Base-by-base conservation (phyloP, 1,139 yeast species). In the Taphrina confusa region DNA sequence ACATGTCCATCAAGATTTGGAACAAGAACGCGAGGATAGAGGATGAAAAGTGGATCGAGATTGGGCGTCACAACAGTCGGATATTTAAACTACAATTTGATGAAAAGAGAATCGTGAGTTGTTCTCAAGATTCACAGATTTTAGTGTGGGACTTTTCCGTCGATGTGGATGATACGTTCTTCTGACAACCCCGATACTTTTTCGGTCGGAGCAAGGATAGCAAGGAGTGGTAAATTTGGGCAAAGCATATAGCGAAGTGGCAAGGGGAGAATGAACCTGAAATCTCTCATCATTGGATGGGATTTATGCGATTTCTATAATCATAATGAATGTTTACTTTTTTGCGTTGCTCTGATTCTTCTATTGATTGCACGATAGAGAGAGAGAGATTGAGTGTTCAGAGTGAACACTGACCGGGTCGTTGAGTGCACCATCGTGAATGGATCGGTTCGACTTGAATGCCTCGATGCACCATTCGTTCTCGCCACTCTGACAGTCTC, bases 11-110 rank as follows among this genome's bases (percentile, higher is more conserved):
- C 22, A 37, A 51, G 49, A 52, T 62, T 14, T 62, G 64, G 64
- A 90, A 87, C 70, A 78, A 87, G 23, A 64, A 62, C 45, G 82
- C 91, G 6, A 92, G 95, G 11, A 81, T 84, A 70, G 78, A 91
- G 12, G 42, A 45, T 30, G 58, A 54, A 34, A 58, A 51, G 31
- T 60, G 39, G 20, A 31, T 62, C 18, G 52, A 51, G 27, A 33
- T 49, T 37, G 60, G 57, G 3, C 51, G 57, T 9, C 62, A 62
- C 39, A 25, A 39, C 28, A 40, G 57, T 31, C 52, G 60, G 18
- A 62, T 62, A 18, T 62, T 61, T 37, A 50, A 56, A 18, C 37
- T 62, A 27, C 64, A 57, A 28, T 62, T 56, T 30, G 64, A 62
- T 23, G 60, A 56, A 27, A 50, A 47, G 37, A 37, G 64, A 16